Conservation (phyloP, 2,329 filamentous ascomycete species). For the Scytalidium sp. region DNA sequence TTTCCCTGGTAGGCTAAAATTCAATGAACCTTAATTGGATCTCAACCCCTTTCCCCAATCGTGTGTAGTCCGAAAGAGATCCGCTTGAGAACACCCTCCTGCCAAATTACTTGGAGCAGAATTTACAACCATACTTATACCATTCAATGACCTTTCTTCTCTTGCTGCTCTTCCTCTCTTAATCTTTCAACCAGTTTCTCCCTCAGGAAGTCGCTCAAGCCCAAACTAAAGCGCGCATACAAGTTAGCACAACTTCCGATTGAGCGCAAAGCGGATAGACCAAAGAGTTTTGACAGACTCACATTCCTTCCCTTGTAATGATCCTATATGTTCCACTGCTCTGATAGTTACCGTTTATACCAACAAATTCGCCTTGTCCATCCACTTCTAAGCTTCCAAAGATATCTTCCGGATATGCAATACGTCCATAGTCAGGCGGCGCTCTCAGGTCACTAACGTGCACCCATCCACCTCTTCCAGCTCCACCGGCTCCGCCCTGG, state of each 20-base stretch:
- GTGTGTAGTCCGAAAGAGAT: too few species aligned
- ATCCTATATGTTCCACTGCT: conserved; percentile 62
- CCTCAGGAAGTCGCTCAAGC: conserved; percentile 51
- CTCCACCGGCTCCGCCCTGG: conserved; percentile 60
- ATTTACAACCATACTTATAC: too few species aligned
- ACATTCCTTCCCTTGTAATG: conserved; percentile 66
- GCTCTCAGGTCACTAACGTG: conserved; percentile 64
- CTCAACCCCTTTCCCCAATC: too few species aligned
- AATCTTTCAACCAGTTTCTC: conserved; percentile 52
- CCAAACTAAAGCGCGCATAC: conserved; percentile 38
- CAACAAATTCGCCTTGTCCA: conserved; percentile 51
- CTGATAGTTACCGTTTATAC: conserved; percentile 47
- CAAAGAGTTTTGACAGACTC: conserved; percentile 33
- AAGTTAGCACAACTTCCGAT: conserved; percentile 18
- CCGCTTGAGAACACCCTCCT: too few species aligned
- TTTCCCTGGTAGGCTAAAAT: background rate
- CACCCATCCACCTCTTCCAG: conserved; percentile 58
- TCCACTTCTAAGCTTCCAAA: conserved; percentile 66
- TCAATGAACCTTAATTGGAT: too few species aligned
- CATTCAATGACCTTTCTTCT: conserved; percentile 3
- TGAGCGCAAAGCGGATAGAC: background rate
- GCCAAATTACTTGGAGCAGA: too few species aligned
- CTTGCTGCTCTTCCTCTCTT: conserved; percentile 44
- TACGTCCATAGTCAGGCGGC: conserved; percentile 64
- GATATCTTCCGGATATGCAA: conserved; percentile 69